phyloP scores from a whole-genome alignment of 495 filamentous ascomycete genomes.

The Jackrogersella minutella region DNA sequence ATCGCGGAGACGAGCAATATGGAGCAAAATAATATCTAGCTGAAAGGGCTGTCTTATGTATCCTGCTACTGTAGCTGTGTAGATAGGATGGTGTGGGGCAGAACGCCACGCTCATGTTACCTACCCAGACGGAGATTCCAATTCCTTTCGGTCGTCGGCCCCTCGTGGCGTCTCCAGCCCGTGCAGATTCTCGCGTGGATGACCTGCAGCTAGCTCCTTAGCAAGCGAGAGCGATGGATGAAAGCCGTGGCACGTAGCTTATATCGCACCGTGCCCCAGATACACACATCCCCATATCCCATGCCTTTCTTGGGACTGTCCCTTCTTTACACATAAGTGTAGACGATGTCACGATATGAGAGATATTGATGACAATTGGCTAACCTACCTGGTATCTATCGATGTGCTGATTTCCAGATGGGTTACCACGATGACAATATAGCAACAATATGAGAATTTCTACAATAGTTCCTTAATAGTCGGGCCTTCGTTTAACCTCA shows the following conservation, averaged over 20 bases:
- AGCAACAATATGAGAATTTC: conserved; percentile 4
- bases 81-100: conserved; percentile 31
- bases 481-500: conserved; percentile 9
- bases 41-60: conserved; percentile 17
- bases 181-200: conserved; percentile 44
- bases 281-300: too few species aligned
- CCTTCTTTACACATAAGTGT: neutral
- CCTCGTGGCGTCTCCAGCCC: conserved; percentile 40
- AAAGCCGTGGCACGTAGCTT: conserved; percentile 25
- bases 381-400: conserved; percentile 4
- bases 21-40: conserved; percentile 6
- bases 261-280: conserved; percentile 22
- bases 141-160: conserved; percentile 41
- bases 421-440: conserved; percentile 3
- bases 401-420: neutral
- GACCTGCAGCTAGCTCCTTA: conserved; percentile 35
- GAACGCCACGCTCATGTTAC: conserved; percentile 38
- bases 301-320: too few species aligned
- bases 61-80: neutral
- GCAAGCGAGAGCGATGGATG: conserved; percentile 8
- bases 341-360: neutral
- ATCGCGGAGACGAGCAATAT: conserved; percentile 34
- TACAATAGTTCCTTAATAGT: conserved; percentile 16
- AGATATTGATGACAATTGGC: conserved; percentile 8
- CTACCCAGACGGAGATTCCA: conserved; percentile 42